Percentiles rank a stretch among this genome's conserved stretches.
phyloP scores from a whole-genome alignment of 768 basidiomycete genomes.

The Calocera viscosa region DNA sequence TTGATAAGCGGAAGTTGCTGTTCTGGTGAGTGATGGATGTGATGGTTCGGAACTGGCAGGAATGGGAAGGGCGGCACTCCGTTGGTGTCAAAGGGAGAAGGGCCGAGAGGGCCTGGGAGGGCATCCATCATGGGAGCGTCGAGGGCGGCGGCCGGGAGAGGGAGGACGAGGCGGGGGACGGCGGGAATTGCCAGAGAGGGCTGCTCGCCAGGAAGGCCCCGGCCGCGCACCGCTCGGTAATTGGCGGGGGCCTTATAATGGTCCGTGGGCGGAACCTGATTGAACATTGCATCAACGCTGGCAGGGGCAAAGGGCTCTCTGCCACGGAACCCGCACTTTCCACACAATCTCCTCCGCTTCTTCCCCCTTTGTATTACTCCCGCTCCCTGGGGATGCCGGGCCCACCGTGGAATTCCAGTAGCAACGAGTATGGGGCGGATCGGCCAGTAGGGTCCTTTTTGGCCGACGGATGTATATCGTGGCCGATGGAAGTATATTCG shows the following conservation, averaged over 20 bases:
- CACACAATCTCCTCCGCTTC: too few species aligned
- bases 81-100: constrained; percentile 2
- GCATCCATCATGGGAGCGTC: background rate
- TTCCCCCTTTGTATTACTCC: too few species aligned
- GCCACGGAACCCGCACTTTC: too few species aligned
- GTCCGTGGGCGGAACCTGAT: background rate
- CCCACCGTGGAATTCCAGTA: too few species aligned
- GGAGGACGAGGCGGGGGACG: background rate
- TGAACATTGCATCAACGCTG: background rate
- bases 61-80: background rate
- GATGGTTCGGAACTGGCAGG: background rate
- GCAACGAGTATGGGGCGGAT: too few species aligned
- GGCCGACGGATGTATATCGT: too few species aligned
- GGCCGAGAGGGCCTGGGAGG: background rate
- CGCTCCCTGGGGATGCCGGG: too few species aligned
- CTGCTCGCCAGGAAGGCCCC: background rate
- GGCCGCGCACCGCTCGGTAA: background rate
- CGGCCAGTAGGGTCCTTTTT: too few species aligned
- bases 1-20: background rate
- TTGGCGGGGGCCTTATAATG: constrained; percentile 6
- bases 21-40: background rate
- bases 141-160: background rate
- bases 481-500: too few species aligned
- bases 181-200: constrained; percentile 3
- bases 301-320: background rate